Conservation (phyloP, 2,329 filamentous ascomycete species). For the Septoria linicola region DNA sequence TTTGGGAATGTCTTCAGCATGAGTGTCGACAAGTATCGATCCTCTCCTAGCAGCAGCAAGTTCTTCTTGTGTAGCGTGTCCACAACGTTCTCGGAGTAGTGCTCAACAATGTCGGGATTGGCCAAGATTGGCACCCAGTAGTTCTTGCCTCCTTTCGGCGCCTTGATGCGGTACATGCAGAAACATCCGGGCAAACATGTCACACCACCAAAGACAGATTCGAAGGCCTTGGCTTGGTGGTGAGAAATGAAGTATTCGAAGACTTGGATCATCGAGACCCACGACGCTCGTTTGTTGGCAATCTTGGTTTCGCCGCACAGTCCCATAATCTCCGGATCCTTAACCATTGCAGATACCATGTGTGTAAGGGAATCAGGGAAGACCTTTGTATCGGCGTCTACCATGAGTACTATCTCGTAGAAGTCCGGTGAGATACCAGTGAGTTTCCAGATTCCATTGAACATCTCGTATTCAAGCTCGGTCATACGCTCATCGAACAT, state of each 20-base stretch:
- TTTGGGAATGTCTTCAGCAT: constrained; percentile 99
- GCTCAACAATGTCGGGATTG: constrained; percentile 97
- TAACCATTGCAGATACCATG: constrained; percentile 99
- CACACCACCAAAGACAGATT: constrained; percentile 97
- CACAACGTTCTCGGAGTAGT: constrained; percentile 98
- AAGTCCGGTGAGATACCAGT: constrained; percentile 98
- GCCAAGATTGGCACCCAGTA: constrained; percentile 99
- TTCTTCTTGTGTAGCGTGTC: constrained; percentile 99
- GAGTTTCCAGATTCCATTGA: constrained; percentile 98
- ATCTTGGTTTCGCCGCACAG: constrained; percentile 99
- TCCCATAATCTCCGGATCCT: constrained; percentile 98
- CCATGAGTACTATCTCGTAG: constrained; percentile 97
- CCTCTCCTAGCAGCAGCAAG: constrained; percentile 82
- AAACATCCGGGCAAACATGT: constrained; percentile 98
- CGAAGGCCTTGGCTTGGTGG: constrained; percentile 93
- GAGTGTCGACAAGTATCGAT: constrained; percentile 91
- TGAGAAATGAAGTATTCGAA: constrained; percentile 99
- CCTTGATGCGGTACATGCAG: constrained; percentile 99
- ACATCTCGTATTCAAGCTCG: constrained; percentile 98
- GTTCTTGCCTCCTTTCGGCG: constrained; percentile 95
- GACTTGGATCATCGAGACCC: constrained; percentile 97
- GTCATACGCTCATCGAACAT: constrained; percentile 99
- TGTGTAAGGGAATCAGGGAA: constrained; percentile 98
- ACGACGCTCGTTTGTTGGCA: constrained; percentile 91
- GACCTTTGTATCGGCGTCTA: constrained; percentile 98